These are phyloP conservation scores for Penicillium simplicissimum DNA, from an alignment of 495 filamentous ascomycete species.

Conservation along the genomic window DNA sequence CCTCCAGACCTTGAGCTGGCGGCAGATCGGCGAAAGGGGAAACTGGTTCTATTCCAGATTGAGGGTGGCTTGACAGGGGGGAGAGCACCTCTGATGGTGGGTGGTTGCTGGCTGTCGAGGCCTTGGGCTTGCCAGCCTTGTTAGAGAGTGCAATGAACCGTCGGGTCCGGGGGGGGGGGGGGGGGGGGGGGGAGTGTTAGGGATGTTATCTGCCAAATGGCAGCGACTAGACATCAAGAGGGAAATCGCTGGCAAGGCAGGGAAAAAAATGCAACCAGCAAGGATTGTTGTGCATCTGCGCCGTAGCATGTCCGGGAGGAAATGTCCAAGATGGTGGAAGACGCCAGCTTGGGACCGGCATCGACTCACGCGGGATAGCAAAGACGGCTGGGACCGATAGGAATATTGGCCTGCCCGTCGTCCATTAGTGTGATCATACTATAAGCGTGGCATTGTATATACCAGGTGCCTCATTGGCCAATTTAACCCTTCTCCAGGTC, in stretches of 20 bases:
- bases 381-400: constrained; percentile 12
- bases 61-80: constrained; percentile 8
- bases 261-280: constrained; percentile 5
- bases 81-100: background rate
- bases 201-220: background rate
- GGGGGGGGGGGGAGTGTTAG: too few relatives aligned
- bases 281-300: constrained; percentile 10
- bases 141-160: background rate
- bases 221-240: background rate
- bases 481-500: background rate
- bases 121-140: constrained; percentile 19
- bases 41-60: constrained; percentile 8
- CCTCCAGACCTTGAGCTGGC: constrained; percentile 8
- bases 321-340: constrained; percentile 9
- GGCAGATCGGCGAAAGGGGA: constrained; percentile 22
- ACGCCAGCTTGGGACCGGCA: constrained; percentile 14
- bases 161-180: background rate
- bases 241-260: constrained; percentile 11
- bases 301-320: constrained; percentile 21
- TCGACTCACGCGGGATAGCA: background rate
- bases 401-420: constrained; percentile 9
- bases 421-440: background rate
- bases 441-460: constrained; percentile 14
- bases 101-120: background rate
- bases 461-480: constrained; percentile 19